Evolutionary conservation across 129 eudicot species (phyloP).

Genomic region (Dittrichia graveolens): DNA sequence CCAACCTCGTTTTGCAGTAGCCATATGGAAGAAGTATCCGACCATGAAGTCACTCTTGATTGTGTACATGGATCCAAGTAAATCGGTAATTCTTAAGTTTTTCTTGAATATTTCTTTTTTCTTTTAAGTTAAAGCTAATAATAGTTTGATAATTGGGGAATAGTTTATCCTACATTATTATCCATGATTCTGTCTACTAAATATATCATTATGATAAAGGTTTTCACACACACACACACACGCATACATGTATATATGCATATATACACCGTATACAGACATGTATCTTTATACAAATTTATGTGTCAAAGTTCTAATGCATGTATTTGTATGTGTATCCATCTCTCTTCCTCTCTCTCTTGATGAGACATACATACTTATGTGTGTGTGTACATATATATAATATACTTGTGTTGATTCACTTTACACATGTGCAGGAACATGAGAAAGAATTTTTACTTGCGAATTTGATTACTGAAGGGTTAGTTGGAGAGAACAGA

Average conservation of each 20-base stretch:
- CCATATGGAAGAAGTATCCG: conserved; percentile 85
- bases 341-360: no score
- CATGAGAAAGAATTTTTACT: conserved; percentile 86
- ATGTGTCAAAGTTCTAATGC: no score
- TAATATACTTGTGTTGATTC: no score
- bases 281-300: no score
- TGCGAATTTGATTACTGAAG: conserved; percentile 69
- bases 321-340: no score
- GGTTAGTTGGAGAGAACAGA: conserved; percentile 69
- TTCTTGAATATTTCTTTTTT: background rate
- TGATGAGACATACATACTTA: no score
- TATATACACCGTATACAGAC: no score
- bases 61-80: conserved; percentile 85
- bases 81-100: conserved; percentile 53
- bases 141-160: background rate
- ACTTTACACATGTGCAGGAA: conserved; percentile 41
- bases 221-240: no score
- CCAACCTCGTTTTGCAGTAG: conserved; percentile 85
- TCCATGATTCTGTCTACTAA: no score
- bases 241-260: no score
- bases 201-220: no score
- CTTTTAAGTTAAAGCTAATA: background rate
- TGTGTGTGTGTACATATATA: no score
- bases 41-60: conserved; percentile 87
- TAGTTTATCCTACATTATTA: background rate